phyloP scores from a whole-genome alignment of 306 rosid species.

The Dalbergia cultrata region DNA sequence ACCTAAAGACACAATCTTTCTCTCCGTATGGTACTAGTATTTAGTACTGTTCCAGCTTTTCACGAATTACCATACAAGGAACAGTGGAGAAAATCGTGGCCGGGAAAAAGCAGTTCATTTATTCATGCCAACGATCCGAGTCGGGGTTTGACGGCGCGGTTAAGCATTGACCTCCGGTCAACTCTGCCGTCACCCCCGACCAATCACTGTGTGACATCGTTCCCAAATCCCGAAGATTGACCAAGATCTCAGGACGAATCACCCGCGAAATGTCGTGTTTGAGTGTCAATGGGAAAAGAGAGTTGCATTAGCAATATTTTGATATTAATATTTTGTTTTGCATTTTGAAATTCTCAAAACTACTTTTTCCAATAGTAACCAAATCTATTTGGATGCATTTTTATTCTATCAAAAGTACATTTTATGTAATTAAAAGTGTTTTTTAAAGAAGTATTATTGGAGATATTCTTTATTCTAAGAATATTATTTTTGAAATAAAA shows the following conservation, averaged over 20 bases:
- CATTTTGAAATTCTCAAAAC: no score
- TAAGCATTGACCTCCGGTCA: conserved; percentile 60
- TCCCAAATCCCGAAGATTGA: conserved; percentile 54
- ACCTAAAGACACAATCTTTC: not conserved
- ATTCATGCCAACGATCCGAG: not conserved
- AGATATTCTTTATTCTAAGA: no score
- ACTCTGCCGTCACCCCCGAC: conserved; percentile 20
- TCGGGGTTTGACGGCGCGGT: conserved; percentile 52
- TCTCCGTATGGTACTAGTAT: not conserved
- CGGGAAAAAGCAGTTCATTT: conserved; percentile 26
- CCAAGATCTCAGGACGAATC: conserved; percentile 47
- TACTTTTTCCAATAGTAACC: no score
- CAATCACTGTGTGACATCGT: conserved; percentile 41
- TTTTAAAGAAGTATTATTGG: no score
- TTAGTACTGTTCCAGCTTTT: not conserved
- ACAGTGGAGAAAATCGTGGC: conserved; percentile 14
- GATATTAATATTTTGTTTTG: no score
- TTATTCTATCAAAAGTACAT: no score
- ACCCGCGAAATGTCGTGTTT: conserved; percentile 44
- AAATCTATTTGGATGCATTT: no score
- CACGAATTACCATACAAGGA: conserved; percentile 33
- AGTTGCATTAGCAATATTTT: no score
- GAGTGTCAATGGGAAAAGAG: not conserved
- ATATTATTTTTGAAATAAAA: no score
- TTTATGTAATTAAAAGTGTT: no score